phyloP scores from a whole-genome alignment of 192 early-diverging fungal genomes.

The Podila clonocystis region DNA sequence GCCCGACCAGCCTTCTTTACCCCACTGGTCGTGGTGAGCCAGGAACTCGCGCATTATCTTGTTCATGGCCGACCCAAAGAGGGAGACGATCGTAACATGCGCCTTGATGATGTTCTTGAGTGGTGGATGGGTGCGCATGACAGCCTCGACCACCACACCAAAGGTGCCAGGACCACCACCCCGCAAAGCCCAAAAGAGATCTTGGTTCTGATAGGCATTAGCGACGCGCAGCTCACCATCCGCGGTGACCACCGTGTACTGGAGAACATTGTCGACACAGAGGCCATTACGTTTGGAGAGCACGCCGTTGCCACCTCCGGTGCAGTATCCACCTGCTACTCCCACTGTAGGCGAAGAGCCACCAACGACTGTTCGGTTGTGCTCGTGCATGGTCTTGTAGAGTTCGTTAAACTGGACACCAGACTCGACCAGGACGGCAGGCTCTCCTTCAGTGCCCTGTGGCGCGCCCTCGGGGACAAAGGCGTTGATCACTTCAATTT shows the following conservation, averaged over 20 bases:
- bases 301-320: constrained; percentile 61
- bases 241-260: constrained; percentile 61
- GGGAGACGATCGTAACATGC: neutral
- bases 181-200: constrained; percentile 71
- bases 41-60: constrained; percentile 11
- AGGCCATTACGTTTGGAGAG: constrained; percentile 56
- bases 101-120: constrained; percentile 18
- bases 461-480: constrained; percentile 41
- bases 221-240: constrained; percentile 53
- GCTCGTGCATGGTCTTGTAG: constrained; percentile 25
- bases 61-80: neutral
- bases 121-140: constrained; percentile 22
- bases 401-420: constrained; percentile 56
- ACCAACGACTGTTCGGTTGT: constrained; percentile 46
- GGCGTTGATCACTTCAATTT: constrained; percentile 29
- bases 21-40: constrained; percentile 17
- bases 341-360: constrained; percentile 49
- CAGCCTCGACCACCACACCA: constrained; percentile 46
- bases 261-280: constrained; percentile 60
- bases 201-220: constrained; percentile 52
- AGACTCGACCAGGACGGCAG: constrained; percentile 50
- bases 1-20: constrained; percentile 28
- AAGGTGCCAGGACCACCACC: constrained; percentile 60
- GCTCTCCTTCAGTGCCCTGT: neutral
- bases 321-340: constrained; percentile 52